A percentile compares a stretch with the other conserved stretches of the same genome.
Evolutionary conservation across 441 rosid genomes (phyloP).

Genomic region (Pelargonium cotyledonis): DNA sequence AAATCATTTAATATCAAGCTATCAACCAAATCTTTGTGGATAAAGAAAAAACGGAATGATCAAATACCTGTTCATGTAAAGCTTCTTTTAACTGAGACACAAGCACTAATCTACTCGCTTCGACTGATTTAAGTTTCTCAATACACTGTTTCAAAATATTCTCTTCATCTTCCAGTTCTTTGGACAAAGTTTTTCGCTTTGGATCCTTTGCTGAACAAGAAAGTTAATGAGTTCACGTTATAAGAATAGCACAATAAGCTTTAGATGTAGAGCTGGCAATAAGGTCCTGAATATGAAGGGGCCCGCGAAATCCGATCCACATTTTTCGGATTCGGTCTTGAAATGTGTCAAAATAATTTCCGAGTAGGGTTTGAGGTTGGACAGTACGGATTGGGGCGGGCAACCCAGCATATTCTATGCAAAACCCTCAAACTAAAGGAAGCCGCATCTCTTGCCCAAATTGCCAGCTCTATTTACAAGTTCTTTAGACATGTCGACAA

Average conservation of each 20-base stretch:
- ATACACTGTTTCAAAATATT: slow-evolving; percentile 54
- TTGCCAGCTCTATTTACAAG: too few species aligned
- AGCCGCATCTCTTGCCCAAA: too few species aligned
- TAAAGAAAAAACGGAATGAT: neutral
- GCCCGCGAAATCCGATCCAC: too few species aligned
- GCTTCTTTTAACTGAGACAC: slow-evolving; percentile 83
- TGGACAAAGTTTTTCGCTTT: slow-evolving; percentile 46
- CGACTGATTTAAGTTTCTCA: slow-evolving; percentile 71
- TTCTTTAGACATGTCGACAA: neutral
- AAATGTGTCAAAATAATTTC: too few species aligned
- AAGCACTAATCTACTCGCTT: slow-evolving; percentile 60
- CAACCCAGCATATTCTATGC: too few species aligned
- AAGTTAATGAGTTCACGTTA: slow-evolving; percentile 3
- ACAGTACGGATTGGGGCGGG: too few species aligned
- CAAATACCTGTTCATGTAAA: slow-evolving; percentile 63
- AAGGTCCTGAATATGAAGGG: too few species aligned
- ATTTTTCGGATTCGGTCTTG: too few species aligned
- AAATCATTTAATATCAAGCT: neutral
- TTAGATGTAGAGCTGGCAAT: slow-evolving; percentile 1
- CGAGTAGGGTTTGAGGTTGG: too few species aligned
- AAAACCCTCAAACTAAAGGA: too few species aligned
- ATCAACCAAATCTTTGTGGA: neutral
- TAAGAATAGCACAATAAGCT: slow-evolving; percentile 16
- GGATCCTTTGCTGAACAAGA: slow-evolving; percentile 47
- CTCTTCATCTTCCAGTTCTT: slow-evolving; percentile 69